Evolutionary conservation across 2,329 filamentous ascomycete genomes (phyloP).

Genomic region (Ophiognomonia clavigignenti-juglandacearum): DNA sequence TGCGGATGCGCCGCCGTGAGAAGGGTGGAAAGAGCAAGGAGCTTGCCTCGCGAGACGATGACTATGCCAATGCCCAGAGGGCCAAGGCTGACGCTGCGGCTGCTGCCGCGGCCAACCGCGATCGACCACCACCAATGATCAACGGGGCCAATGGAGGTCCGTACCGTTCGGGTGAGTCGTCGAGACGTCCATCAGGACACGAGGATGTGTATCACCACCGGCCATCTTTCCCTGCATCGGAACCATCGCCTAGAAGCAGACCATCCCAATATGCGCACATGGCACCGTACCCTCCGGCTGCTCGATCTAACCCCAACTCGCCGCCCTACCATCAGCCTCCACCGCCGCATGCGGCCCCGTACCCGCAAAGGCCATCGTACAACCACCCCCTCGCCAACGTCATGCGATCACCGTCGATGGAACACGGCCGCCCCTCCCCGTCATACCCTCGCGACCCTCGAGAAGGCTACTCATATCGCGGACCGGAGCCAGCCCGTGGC

Average conservation of each 20-base stretch:
- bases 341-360: slow-evolving; percentile 15
- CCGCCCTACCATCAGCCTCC: slow-evolving; percentile 27
- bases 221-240: slow-evolving; percentile 18
- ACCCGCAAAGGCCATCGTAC: slow-evolving; percentile 5
- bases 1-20: slow-evolving; percentile 47
- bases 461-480: slow-evolving; percentile 8
- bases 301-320: slow-evolving; percentile 27
- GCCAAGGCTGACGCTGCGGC: slow-evolving; percentile 28
- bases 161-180: slow-evolving; percentile 22
- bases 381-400: slow-evolving; percentile 18
- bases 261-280: slow-evolving; percentile 24
- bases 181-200: slow-evolving; percentile 27
- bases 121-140: slow-evolving; percentile 28
- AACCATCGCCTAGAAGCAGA: slow-evolving; percentile 14
- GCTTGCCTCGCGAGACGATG: slow-evolving; percentile 25
- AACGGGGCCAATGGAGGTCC: slow-evolving; percentile 27
- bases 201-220: slow-evolving; percentile 27
- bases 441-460: slow-evolving; percentile 17
- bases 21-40: slow-evolving; percentile 25
- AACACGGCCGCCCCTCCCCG: slow-evolving; percentile 20
- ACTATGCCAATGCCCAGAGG: slow-evolving; percentile 24
- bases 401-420: slow-evolving; percentile 26
- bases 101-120: slow-evolving; percentile 23
- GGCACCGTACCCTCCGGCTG: slow-evolving; percentile 22
- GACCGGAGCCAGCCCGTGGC: slow-evolving; percentile 7